Base-by-base conservation (phyloP, 1,284 basidiomycete species). In the Ustilago hordei region DNA sequence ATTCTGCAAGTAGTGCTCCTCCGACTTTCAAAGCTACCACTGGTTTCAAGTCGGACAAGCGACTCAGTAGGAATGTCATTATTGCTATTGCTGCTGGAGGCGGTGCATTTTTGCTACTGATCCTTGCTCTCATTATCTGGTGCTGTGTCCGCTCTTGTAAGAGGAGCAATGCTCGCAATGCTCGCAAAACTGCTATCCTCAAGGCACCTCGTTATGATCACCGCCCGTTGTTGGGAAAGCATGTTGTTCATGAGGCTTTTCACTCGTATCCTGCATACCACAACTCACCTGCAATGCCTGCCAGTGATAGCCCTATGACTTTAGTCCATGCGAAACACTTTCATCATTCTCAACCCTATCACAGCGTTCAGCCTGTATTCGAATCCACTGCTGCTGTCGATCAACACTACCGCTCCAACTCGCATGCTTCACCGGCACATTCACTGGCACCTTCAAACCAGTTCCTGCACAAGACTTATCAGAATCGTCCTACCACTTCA, bases 11-110 rank as follows among this genome's bases (percentile, higher is more conserved):
- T n/a, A 68, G 58, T 9, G 50, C 79, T 4, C 74, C 77, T 2
- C 79, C 79, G 1, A 81, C 79, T 31, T 81, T 81, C 67, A 76
- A 76, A 47, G n/a, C 77, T 15, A 79, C 77, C 41, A 61, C 55
- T 12, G 79, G 79, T 41, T 81, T 81, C 65, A 62, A 55, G 43
- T 41, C 52, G 11, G 55, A 55, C 43, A 43, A 48, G 47, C 60
- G 45, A 17, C 62, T 78, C 38, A 75, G 71, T 55, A 69, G 53
- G 45, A 69, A 64, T 15, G 73, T 69, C 53, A 79, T 76, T 48
- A 67, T 73, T 34, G 77, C 61, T 2, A 76, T 73, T 48, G 73
- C 69, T 28, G 70, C 70, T 3, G 66, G 78, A 23, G 67, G 74
- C 11, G 75, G 75, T 47, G 66, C 47, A 17, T 75, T 71, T 52